Percentiles rank a stretch among this genome's conserved stretches.
These are phyloP conservation scores for Alternaria gansuensis DNA, from an alignment of 2,329 filamentous ascomycete species.

Conservation along the genomic window DNA sequence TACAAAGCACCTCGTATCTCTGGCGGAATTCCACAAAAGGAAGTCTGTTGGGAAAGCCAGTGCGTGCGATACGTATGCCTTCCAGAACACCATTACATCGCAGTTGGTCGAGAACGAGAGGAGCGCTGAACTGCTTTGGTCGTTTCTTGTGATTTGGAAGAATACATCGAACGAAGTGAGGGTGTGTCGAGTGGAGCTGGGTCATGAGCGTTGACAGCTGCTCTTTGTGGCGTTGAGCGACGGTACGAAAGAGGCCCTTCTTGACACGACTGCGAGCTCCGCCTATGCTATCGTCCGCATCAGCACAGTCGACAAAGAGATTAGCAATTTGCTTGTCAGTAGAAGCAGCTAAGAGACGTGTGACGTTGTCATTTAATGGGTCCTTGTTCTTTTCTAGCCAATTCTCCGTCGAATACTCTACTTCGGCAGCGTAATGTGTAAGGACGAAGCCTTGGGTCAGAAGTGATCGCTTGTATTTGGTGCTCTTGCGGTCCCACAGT, in stretches of 20 bases:
- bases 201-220: slow-evolving; percentile 96
- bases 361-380: slow-evolving; percentile 95
- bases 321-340: slow-evolving; percentile 82
- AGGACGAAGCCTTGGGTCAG: slow-evolving; percentile 92
- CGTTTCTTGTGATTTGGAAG: slow-evolving; percentile 97
- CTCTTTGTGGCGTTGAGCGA: slow-evolving; percentile 96
- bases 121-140: slow-evolving; percentile 88
- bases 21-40: slow-evolving; percentile 93
- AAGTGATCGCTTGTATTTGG: slow-evolving; percentile 89
- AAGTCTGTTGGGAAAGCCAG: slow-evolving; percentile 93
- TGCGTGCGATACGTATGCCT: slow-evolving; percentile 95
- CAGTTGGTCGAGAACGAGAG: slow-evolving; percentile 96
- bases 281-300: slow-evolving; percentile 76
- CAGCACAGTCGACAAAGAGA: slow-evolving; percentile 88
- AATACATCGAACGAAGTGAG: slow-evolving; percentile 97
- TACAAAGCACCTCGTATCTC: slow-evolving; percentile 93
- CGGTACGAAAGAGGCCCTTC: slow-evolving; percentile 95
- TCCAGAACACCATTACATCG: slow-evolving; percentile 99
- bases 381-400: slow-evolving; percentile 99
- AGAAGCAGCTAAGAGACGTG: slow-evolving; percentile 83
- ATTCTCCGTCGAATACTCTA: slow-evolving; percentile 92
- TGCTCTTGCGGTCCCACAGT: slow-evolving; percentile 94
- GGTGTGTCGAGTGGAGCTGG: slow-evolving; percentile 93
- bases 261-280: slow-evolving; percentile 83
- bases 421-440: slow-evolving; percentile 96